Base-by-base conservation (phyloP, 805 yeast species). In the Candida ponderosae region DNA sequence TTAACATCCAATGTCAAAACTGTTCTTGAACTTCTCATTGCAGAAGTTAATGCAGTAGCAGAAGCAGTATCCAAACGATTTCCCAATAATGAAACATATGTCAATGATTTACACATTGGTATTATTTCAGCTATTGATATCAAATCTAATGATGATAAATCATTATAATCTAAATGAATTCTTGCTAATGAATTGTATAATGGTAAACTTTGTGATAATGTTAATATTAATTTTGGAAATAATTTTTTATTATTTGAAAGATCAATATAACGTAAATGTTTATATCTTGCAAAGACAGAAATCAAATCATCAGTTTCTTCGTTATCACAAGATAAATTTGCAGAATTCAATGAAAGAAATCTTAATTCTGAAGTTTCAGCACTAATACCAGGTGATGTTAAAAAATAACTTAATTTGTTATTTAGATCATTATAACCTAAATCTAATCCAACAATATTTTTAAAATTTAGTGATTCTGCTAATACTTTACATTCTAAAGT, bases 361-460 rank as follows among this genome's bases (percentile, higher is more conserved):
- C 58, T 50, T 44, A 76, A 53, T 17, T 60, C 51, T 32, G 52
- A 50, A 23, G 43, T 48, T 21, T 21, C 23, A 21, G 23, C 23
- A 21, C 23, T 21, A 6, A 7, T 21, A 15, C 49, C 42, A 2
- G 55, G 41, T 33, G 39, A 54, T 28, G 44, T 46, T 18, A 49
- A 40, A 21, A 64, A 54, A 4, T 53, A 46, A 4, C 38, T 38
- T 8, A 64, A 29, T 40, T 61, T 62, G 3, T 62, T 66, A 34
- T 60, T 54, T 33, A 76, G 59, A 53, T 86, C 88, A 51, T 89
- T 89, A 50, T 81, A 89, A 4, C 94, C 96, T 9, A 89, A 50
- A 62, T 88, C 96, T 9, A 89, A 47, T 1, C 96, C 96, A 33
- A 76, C 54, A 5, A 79, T 70, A 20, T 51, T 62, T 33, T 59